Evolutionary conservation across 805 yeast species (phyloP).

Genomic region (Vanderwaltozyma yarrowii): DNA sequence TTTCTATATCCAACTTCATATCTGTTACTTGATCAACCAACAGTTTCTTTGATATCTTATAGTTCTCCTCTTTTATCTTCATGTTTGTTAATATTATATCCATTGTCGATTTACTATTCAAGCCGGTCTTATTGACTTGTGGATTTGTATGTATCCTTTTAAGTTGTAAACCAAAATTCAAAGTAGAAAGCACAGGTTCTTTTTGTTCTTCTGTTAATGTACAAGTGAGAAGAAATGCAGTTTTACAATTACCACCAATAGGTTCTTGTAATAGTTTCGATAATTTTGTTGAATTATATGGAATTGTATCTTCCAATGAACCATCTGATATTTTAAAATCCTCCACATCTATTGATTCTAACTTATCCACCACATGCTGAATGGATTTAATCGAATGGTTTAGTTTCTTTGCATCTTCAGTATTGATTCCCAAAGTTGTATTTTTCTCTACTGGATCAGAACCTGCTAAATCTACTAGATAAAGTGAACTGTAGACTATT

Average conservation of each 20-base stretch:
- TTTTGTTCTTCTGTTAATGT: slow-evolving; percentile 51
- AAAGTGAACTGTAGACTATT: slow-evolving; percentile 42
- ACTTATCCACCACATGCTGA: slow-evolving; percentile 71
- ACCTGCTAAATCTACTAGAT: slow-evolving; percentile 79
- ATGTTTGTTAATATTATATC: slow-evolving; percentile 45
- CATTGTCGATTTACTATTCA: slow-evolving; percentile 23
- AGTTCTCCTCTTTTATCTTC: slow-evolving; percentile 22
- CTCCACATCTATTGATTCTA: slow-evolving; percentile 35
- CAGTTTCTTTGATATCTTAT: slow-evolving; percentile 5
- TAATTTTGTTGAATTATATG: slow-evolving; percentile 64
- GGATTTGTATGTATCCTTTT: slow-evolving; percentile 53
- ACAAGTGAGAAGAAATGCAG: slow-evolving; percentile 63
- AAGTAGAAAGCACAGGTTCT: slow-evolving; percentile 57
- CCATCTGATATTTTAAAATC: background rate
- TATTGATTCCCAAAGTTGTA: slow-evolving; percentile 53
- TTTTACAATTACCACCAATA: slow-evolving; percentile 73
- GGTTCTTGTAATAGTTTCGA: slow-evolving; percentile 73
- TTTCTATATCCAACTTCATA: background rate
- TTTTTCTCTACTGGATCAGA: slow-evolving; percentile 42
- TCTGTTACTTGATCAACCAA: slow-evolving; percentile 7
- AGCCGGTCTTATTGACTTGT: slow-evolving; percentile 39
- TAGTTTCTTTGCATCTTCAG: slow-evolving; percentile 79
- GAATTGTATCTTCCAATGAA: slow-evolving; percentile 18
- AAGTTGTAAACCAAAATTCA: slow-evolving; percentile 67
- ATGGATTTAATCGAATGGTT: slow-evolving; percentile 68